Evolutionary conservation across 2,329 filamentous ascomycete species (phyloP), one percentile per base, ranked within the genome.

Genomic region (Botrytis deweyae): DNA sequence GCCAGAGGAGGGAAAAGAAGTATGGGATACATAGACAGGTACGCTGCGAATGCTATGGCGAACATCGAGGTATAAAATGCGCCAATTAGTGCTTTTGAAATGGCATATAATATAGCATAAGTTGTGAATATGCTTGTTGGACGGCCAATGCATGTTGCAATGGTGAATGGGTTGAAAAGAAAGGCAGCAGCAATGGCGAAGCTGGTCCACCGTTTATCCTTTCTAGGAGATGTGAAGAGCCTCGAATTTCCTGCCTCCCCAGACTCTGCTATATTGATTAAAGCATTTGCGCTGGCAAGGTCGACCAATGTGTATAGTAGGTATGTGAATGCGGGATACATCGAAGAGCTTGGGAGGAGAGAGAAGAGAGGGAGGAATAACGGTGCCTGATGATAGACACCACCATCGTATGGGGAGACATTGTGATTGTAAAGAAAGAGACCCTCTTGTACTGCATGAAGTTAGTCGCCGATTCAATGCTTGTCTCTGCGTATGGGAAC

Each of bases 341-440:
- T 82, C 75, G 87, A 84, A 67, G 90, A 87, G 81, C 91, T 88
- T 16, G 96, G 95, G 63, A 99, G 88, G 63, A 98, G 88, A 52
- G 94, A 93, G 86, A 98, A 98, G 77, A 98, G 88, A 64, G 95
- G 94, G 74, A 99, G 89, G 59, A 99, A 88, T 73, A 99, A 87
- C 66, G 96, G 96, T 61, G 95, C 94, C 87, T 97, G 87, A 83
- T 90, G 88, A 82, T 88, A 91, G 81, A 91, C 93, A 79, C 96
- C 96, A 77, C 96, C 96, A 82, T 99, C 94, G 84, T 98, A 99
- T 1, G 96, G 96, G 75, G 94, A 98, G 73, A 98, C 93, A 85
- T 97, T 97, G 83, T 97, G 93, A 77, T 93, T 95, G 83, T 98
- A 98, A 36, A 99, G 89, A 80, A 97, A 99, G 74, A 99, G 86